phyloP scores from a whole-genome alignment of 768 basidiomycete genomes.

The Boletus insuetus region DNA sequence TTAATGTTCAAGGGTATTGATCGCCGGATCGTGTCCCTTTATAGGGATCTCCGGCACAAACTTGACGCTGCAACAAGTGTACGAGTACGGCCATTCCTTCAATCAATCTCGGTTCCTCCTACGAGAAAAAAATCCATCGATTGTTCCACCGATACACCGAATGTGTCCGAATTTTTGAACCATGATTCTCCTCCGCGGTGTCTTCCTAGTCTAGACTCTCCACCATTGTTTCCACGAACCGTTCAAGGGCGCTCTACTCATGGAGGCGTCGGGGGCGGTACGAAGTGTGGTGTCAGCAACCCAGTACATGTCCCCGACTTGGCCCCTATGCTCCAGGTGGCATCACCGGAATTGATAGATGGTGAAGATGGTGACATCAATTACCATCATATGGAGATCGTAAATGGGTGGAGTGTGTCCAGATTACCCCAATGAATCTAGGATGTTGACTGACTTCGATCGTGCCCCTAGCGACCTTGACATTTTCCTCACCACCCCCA shows the following conservation, averaged over 20 bases:
- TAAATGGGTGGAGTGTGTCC: constrained; percentile 64
- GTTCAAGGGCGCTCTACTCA: constrained; percentile 2
- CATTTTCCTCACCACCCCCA: constrained; percentile 42
- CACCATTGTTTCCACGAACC: constrained; percentile 46
- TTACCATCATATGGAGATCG: constrained; percentile 52
- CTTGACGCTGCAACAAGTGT: constrained; percentile 27
- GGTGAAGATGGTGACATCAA: constrained; percentile 44
- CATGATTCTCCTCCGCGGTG: constrained; percentile 27
- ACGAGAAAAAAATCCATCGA: constrained; percentile 9
- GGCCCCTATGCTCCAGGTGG: constrained; percentile 21
- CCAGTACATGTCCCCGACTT: constrained; percentile 26
- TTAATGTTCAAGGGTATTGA: not conserved
- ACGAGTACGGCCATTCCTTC: constrained; percentile 28
- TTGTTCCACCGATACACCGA: constrained; percentile 12
- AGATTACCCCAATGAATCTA: not conserved
- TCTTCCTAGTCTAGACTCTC: constrained; percentile 31
- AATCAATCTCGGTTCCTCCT: constrained; percentile 20
- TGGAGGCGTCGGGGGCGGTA: not conserved
- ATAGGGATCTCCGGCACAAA: constrained; percentile 32
- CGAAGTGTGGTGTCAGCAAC: constrained; percentile 2
- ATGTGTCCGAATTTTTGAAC: constrained; percentile 31
- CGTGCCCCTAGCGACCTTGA: constrained; percentile 28
- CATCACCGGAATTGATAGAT: constrained; percentile 28
- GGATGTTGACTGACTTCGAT: constrained; percentile 4
- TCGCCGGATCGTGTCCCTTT: not conserved